These are phyloP conservation scores for Penicillium antarcticum DNA, from an alignment of 495 filamentous ascomycete genomes.

Conservation along the genomic window DNA sequence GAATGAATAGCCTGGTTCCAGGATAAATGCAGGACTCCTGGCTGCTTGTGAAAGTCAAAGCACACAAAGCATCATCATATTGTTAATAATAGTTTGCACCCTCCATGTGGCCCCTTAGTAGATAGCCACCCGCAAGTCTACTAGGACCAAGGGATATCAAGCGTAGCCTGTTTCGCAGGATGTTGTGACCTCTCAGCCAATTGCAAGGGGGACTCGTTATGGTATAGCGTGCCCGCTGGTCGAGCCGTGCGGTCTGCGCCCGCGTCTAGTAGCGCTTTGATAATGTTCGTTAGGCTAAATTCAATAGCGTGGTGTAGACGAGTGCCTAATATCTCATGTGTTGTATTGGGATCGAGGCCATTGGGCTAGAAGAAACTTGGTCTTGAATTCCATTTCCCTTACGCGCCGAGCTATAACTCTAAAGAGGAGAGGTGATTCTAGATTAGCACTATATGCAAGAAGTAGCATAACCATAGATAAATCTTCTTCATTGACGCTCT, in stretches of 20 bases:
- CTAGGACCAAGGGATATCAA: background rate
- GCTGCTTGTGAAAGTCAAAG: background rate
- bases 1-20: no score
- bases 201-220: conserved; percentile 4
- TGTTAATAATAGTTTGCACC: background rate
- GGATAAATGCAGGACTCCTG: no score
- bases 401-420: background rate
- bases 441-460: conserved; percentile 6
- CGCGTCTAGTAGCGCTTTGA: conserved; percentile 10
- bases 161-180: background rate
- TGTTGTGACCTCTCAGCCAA: background rate
- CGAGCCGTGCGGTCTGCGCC: conserved; percentile 13
- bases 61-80: background rate
- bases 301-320: conserved; percentile 9
- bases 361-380: conserved; percentile 11
- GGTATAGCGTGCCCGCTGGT: background rate
- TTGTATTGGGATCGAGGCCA: conserved; percentile 14
- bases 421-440: conserved; percentile 9
- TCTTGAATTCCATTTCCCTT: conserved; percentile 3
- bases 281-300: background rate
- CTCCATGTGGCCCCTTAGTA: background rate
- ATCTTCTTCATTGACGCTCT: background rate
- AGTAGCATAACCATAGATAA: conserved; percentile 3
- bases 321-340: conserved; percentile 8
- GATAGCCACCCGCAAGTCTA: background rate